These are phyloP conservation scores for Adansonia grandidieri DNA, from an alignment of 441 rosid species.

Conservation along the genomic window DNA sequence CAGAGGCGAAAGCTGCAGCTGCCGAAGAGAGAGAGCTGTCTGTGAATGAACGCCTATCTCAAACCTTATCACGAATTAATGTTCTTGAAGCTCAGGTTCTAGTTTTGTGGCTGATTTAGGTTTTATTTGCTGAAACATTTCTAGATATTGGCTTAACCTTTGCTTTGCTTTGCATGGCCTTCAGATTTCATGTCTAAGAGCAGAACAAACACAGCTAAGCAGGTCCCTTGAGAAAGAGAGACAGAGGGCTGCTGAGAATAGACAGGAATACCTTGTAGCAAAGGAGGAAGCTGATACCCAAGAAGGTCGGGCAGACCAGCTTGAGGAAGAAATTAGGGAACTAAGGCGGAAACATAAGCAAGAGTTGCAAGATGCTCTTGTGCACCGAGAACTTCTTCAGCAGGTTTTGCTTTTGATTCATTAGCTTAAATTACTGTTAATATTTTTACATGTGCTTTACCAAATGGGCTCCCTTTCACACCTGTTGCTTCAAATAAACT, in stretches of 20 bases:
- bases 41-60: conserved; percentile 88
- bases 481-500: no score
- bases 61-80: conserved; percentile 88
- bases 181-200: conserved; percentile 61
- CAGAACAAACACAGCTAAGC: conserved; percentile 89
- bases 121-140: conserved; percentile 8
- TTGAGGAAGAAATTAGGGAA: conserved; percentile 84
- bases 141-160: conserved; percentile 13
- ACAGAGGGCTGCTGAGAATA: conserved; percentile 95
- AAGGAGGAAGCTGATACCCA: conserved; percentile 98
- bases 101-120: conserved; percentile 26
- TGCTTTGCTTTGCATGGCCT: conserved; percentile 21
- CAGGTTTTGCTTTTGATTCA: conserved; percentile 38
- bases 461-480: no score
- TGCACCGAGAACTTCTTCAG: conserved; percentile 81
- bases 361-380: conserved; percentile 81
- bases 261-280: conserved; percentile 95
- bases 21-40: conserved; percentile 95
- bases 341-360: conserved; percentile 80
- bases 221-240: conserved; percentile 98
- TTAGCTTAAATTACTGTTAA: no score
- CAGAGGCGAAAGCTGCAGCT: conserved; percentile 87
- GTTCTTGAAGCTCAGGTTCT: conserved; percentile 98
- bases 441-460: no score
- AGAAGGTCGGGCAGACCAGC: conserved; percentile 86